Conservation (phyloP, 192 early-diverging fungal genomes). For the Paraglomus brasilianum region DNA sequence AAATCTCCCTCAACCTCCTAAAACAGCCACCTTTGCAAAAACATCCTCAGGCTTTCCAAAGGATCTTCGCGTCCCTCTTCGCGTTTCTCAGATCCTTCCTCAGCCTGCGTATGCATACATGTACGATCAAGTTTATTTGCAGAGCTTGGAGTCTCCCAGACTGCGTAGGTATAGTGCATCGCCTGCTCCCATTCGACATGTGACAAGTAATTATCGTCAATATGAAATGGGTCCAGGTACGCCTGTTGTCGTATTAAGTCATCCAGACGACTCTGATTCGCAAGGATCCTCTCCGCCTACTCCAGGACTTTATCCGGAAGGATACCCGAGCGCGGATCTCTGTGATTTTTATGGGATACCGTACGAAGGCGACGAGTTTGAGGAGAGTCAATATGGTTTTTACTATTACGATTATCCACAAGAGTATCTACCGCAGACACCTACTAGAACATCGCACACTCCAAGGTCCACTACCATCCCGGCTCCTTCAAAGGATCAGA, state of each 20-base stretch:
- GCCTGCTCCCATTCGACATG: conserved; percentile 19
- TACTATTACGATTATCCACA: conserved; percentile 27
- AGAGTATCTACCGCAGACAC: conserved; percentile 24
- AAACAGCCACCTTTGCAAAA: conserved; percentile 28
- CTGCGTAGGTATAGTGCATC: conserved; percentile 14
- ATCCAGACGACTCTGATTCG: conserved; percentile 33
- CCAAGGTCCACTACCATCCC: conserved; percentile 8
- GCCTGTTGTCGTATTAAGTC: conserved; percentile 30
- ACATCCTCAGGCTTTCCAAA: conserved; percentile 25
- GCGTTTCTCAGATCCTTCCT: conserved; percentile 8
- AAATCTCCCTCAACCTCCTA: conserved; percentile 29
- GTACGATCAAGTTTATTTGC: conserved; percentile 22
- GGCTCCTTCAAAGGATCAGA: conserved; percentile 19
- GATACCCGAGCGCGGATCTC: conserved; percentile 2
- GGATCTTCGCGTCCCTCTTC: conserved; percentile 6
- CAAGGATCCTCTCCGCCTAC: conserved; percentile 32
- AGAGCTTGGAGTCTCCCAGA: conserved; percentile 10
- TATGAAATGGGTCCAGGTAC: conserved; percentile 21
- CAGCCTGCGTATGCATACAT: conserved; percentile 3
- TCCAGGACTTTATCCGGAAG: conserved; percentile 21
- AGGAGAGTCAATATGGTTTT: conserved; percentile 15
- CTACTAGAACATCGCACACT: conserved; percentile 16
- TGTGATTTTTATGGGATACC: conserved; percentile 15
- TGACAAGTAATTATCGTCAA: conserved; percentile 25
- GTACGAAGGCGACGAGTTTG: conserved; percentile 20